A percentile compares a stretch with the other conserved stretches of the same genome.
Evolutionary conservation across 306 rosid genomes (phyloP).

Genomic region (Mimosa bimucronata): DNA sequence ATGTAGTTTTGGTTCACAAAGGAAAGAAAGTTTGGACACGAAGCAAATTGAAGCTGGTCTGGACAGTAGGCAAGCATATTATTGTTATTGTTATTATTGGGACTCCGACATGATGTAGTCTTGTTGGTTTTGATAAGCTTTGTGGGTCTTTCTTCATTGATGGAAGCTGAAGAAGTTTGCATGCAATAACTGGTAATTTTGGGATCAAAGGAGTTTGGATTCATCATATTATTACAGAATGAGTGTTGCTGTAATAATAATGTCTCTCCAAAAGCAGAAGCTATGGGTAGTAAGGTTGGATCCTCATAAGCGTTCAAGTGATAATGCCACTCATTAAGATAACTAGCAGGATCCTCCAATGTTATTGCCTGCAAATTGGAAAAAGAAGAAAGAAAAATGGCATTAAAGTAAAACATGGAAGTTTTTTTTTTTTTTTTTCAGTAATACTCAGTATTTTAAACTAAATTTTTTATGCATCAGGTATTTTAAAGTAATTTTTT

Average conservation of each 20-base stretch:
- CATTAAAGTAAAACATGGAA: too few relatives aligned
- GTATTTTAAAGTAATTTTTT: too few relatives aligned
- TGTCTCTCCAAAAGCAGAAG: conserved; percentile 65
- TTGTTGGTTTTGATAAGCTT: conserved; percentile 55
- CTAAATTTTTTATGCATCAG: too few relatives aligned
- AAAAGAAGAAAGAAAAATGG: neutral
- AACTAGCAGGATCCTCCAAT: conserved; percentile 57
- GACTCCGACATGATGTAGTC: conserved; percentile 44
- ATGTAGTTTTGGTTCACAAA: conserved; percentile 49
- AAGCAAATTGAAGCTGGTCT: conserved; percentile 35
- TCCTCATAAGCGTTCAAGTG: conserved; percentile 59
- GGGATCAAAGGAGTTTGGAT: conserved; percentile 39
- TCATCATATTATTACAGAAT: conserved; percentile 38
- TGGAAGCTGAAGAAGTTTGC: conserved; percentile 24
- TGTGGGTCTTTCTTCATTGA: conserved; percentile 43
- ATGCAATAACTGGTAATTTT: conserved; percentile 39
- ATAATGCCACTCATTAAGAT: conserved; percentile 57
- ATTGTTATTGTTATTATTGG: conserved; percentile 3
- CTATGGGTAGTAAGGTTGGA: conserved; percentile 47
- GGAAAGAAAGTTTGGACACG: conserved; percentile 38
- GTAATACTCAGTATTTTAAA: too few relatives aligned
- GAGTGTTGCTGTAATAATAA: conserved; percentile 55
- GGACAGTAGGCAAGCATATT: conserved; percentile 1
- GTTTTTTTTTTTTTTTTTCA: too few relatives aligned
- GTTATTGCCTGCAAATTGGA: conserved; percentile 48